Conservation (phyloP, 352 stramenopile genomes). For the Globisporangium emineosum region DNA sequence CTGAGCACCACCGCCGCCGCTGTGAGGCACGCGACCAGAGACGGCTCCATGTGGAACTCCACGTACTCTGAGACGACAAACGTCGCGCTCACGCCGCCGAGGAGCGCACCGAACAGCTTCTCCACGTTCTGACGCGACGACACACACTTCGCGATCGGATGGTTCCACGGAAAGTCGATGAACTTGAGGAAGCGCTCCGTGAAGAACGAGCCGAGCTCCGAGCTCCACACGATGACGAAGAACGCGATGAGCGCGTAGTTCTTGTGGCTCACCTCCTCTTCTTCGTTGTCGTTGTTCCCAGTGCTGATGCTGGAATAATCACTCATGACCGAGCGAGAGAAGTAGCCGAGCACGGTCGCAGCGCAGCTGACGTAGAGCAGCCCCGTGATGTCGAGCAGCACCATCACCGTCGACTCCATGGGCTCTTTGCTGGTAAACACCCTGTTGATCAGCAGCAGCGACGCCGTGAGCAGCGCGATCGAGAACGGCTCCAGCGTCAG, state of each 20-base stretch:
- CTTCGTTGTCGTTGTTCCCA: slow-evolving; percentile 7
- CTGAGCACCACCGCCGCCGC: slow-evolving; percentile 35
- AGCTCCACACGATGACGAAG: slow-evolving; percentile 52
- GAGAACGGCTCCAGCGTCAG: slow-evolving; percentile 55
- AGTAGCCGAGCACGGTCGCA: slow-evolving; percentile 45
- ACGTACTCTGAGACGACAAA: slow-evolving; percentile 32
- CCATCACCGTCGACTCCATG: slow-evolving; percentile 57
- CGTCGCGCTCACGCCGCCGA: slow-evolving; percentile 32
- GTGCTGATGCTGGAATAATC: slow-evolving; percentile 11
- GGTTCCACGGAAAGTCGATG: slow-evolving; percentile 51
- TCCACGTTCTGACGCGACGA: slow-evolving; percentile 61
- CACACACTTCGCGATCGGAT: slow-evolving; percentile 42
- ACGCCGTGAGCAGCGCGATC: slow-evolving; percentile 36
- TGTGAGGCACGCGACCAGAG: slow-evolving; percentile 29
- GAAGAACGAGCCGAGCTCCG: slow-evolving; percentile 51
- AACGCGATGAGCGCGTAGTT: slow-evolving; percentile 32
- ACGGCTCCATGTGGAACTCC: slow-evolving; percentile 32
- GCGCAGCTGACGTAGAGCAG: slow-evolving; percentile 47
- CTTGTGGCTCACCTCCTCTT: background rate
- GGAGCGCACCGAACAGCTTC: slow-evolving; percentile 46
- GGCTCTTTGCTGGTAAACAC: slow-evolving; percentile 58
- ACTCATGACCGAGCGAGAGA: slow-evolving; percentile 29
- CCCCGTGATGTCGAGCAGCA: slow-evolving; percentile 46
- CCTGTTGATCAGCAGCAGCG: slow-evolving; percentile 42
- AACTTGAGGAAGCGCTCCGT: slow-evolving; percentile 44